Percentiles rank a stretch among this genome's conserved stretches.
Evolutionary conservation across 345 rosid species (phyloP).

Genomic region (Melaleuca quinquenervia): DNA sequence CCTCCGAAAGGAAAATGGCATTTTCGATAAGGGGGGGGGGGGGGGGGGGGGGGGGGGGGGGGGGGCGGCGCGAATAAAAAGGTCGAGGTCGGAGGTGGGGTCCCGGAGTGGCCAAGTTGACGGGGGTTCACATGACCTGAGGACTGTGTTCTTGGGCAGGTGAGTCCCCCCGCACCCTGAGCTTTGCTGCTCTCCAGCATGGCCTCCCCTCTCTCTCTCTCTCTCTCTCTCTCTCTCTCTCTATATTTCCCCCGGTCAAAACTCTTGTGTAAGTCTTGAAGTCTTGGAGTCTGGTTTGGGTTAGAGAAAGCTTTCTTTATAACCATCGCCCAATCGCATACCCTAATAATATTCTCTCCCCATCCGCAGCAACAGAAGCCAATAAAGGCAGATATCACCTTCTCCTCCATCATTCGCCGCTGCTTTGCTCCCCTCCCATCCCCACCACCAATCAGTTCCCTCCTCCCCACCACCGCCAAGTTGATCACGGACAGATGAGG

Average conservation of each 20-base stretch:
- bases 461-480: not conserved
- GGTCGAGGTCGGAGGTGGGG: not conserved
- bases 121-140: slow-evolving; percentile 14
- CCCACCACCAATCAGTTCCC: not conserved
- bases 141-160: slow-evolving; percentile 2
- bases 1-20: not conserved
- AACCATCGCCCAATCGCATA: not conserved
- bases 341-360: not conserved
- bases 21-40: not conserved
- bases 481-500: not conserved
- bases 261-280: no score
- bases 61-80: no score
- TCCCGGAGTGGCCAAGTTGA: not conserved
- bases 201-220: not conserved
- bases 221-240: not conserved
- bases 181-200: slow-evolving; percentile 11
- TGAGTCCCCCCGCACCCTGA: slow-evolving; percentile 22
- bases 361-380: not conserved
- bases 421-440: not conserved
- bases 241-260: no score
- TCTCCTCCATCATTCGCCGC: not conserved
- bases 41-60: not conserved
- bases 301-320: not conserved
- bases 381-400: no score
- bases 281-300: no score